Conservation (phyloP, 371 early-diverging fungal genomes). For the Mucor circinelloides region DNA sequence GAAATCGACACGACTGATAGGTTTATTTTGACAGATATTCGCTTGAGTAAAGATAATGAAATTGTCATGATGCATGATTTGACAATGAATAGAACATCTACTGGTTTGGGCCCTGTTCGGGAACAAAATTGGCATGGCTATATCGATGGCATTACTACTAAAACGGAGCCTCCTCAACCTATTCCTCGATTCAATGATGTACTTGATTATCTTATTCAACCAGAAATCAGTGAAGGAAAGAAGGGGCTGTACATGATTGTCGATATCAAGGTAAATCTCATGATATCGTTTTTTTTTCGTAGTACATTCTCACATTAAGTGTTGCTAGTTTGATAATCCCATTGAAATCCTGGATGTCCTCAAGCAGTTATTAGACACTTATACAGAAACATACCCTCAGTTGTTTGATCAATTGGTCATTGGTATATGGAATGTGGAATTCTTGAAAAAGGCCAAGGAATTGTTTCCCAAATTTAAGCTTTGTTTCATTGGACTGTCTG, state of each 20-base stretch:
- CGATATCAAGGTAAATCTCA: conserved; percentile 61
- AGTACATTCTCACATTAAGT: neutral
- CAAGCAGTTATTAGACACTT: conserved; percentile 27
- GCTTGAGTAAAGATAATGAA: conserved; percentile 62
- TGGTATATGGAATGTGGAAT: conserved; percentile 70
- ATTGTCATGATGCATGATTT: conserved; percentile 70
- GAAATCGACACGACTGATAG: neutral
- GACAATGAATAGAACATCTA: conserved; percentile 59
- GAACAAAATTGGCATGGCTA: conserved; percentile 59
- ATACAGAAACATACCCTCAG: conserved; percentile 24
- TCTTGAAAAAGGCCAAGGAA: conserved; percentile 47
- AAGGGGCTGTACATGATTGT: conserved; percentile 57
- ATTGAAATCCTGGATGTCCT: conserved; percentile 48
- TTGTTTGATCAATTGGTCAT: conserved; percentile 52
- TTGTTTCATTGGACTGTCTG: conserved; percentile 60
- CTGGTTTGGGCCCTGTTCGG: conserved; percentile 54
- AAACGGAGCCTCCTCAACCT: conserved; percentile 47
- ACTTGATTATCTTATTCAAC: conserved; percentile 49
- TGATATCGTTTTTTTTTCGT: neutral
- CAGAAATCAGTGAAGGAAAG: conserved; percentile 37
- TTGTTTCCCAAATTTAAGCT: conserved; percentile 50
- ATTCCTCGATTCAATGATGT: conserved; percentile 64
- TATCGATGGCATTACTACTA: conserved; percentile 58
- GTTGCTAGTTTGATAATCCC: conserved; percentile 50
- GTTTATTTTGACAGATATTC: conserved; percentile 45